Evolutionary conservation across 1,284 basidiomycete species (phyloP), one percentile per base, ranked within the genome.

Genomic region (Volvariella surrecta): DNA sequence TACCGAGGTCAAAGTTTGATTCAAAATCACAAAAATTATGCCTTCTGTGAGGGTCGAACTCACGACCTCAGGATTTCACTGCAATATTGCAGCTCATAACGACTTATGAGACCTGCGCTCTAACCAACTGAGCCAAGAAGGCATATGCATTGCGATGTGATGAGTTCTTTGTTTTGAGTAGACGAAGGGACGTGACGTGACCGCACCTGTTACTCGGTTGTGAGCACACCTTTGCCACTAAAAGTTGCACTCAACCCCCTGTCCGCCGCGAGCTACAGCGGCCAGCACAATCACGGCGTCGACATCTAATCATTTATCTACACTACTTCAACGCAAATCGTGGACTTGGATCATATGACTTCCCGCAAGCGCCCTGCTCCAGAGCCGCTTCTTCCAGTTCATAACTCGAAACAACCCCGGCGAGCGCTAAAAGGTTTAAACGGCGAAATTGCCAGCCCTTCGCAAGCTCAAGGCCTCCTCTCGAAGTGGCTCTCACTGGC

Each of bases 21-120:
- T 24, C 39, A 40, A 10, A 10, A 15, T 1, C 9, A 18, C 31
- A 45, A 51, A 52, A 49, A 28, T 2, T 11, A 8, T 59, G 58
- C 58, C 53, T 58, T 53, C 61, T 70, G 68, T 66, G 68, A 73
- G 70, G 66, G 57, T 73, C 70, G 68, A 73, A 71, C 71, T 74
- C 70, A 69, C 66, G 69, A 71, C 70, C 67, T 71, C 67, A 70
- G 68, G 70, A 69, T 70, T 68, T 21, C 47, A 73, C 43, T 76
- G 53, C 67, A 51, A 48, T 49, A n/a, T 52, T 24, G 41, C 40
- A 32, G 50, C 52, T 55, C 55, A 59, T 51, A 57, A 28, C 9
- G 15, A 40, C 22, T 18, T 57, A 57, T 58, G 58, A 59, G 58
- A 59, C 58, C 56, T 56, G 56, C 58, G 54, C 56, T 59, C 58